These are phyloP conservation scores for Panellus pusillus DNA, from an alignment of 768 basidiomycete species.

Conservation along the genomic window DNA sequence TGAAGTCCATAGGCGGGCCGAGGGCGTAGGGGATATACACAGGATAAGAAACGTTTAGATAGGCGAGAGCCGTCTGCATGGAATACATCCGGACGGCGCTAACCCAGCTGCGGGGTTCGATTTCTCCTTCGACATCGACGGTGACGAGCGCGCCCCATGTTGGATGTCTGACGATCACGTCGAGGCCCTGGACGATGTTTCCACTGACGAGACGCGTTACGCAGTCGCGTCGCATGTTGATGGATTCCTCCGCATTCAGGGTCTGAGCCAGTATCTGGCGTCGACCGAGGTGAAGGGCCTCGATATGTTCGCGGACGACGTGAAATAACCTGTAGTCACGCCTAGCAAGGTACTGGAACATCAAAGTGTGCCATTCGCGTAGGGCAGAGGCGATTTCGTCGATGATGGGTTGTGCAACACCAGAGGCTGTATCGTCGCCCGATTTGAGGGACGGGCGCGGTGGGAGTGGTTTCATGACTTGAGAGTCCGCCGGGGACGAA, in stretches of 20 bases:
- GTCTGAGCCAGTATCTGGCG: conserved; percentile 88
- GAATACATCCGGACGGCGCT: conserved; percentile 90
- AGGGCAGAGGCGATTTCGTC: conserved; percentile 97
- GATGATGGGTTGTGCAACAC: conserved; percentile 82
- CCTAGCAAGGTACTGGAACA: conserved; percentile 87
- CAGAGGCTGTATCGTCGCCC: conserved; percentile 89
- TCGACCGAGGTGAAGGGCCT: conserved; percentile 87
- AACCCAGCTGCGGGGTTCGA: conserved; percentile 81
- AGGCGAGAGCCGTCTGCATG: conserved; percentile 82
- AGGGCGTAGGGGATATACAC: conserved; percentile 41
- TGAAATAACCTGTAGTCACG: conserved; percentile 91
- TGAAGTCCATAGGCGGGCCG: conserved; percentile 48
- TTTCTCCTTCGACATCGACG: conserved; percentile 85
- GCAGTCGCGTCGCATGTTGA: conserved; percentile 79
- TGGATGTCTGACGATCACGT: conserved; percentile 96
- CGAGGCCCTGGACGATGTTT: conserved; percentile 89
- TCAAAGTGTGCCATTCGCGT: conserved; percentile 91
- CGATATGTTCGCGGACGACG: conserved; percentile 84
- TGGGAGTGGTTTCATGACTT: conserved; percentile 70
- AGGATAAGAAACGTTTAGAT: conserved; percentile 58
- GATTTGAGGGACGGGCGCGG: conserved; percentile 94
- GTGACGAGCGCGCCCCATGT: conserved; percentile 87
- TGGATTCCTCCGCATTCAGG: conserved; percentile 83
- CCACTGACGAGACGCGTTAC: conserved; percentile 85
- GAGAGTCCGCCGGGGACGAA: conserved; percentile 63